Evolutionary conservation across 2,329 filamentous ascomycete species (phyloP).

Genomic region (Penicillium sp.): DNA sequence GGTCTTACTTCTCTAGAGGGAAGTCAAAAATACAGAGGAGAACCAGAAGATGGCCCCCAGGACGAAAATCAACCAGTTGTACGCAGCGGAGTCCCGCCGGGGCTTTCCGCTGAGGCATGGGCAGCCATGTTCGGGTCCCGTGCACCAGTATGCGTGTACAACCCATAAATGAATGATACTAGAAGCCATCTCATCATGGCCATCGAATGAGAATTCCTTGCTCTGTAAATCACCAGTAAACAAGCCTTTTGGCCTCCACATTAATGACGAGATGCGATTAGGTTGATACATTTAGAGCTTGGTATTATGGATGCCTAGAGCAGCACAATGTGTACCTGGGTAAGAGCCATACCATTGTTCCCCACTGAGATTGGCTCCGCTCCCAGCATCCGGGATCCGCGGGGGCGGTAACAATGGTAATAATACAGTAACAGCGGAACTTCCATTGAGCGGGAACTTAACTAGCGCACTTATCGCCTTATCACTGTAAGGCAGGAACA

Average conservation of each 20-base stretch:
- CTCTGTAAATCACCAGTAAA: slow-evolving; percentile 5
- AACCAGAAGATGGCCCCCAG: background rate
- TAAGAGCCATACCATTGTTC: background rate
- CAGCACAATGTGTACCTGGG: background rate
- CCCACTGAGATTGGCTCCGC: background rate
- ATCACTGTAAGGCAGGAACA: background rate
- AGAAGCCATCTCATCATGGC: background rate
- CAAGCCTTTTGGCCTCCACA: slow-evolving; percentile 12
- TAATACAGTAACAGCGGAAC: slow-evolving; percentile 11
- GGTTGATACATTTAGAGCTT: background rate
- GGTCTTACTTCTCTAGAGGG: background rate
- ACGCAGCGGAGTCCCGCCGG: slow-evolving; percentile 23
- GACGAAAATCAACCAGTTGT: background rate
- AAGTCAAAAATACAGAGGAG: background rate
- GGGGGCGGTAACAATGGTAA: background rate
- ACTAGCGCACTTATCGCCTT: background rate
- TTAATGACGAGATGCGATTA: background rate
- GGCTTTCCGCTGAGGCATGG: slow-evolving; percentile 16
- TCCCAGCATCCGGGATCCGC: background rate
- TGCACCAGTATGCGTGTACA: background rate
- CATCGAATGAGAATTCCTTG: background rate
- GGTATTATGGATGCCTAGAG: background rate
- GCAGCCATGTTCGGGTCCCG: background rate
- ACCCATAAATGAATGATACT: background rate
- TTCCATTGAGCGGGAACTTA: background rate